Percentiles rank a stretch among this genome's conserved stretches.
These are phyloP conservation scores for Harringtonia lauricola DNA, from an alignment of 2,329 filamentous ascomycete species.

Conservation along the genomic window DNA sequence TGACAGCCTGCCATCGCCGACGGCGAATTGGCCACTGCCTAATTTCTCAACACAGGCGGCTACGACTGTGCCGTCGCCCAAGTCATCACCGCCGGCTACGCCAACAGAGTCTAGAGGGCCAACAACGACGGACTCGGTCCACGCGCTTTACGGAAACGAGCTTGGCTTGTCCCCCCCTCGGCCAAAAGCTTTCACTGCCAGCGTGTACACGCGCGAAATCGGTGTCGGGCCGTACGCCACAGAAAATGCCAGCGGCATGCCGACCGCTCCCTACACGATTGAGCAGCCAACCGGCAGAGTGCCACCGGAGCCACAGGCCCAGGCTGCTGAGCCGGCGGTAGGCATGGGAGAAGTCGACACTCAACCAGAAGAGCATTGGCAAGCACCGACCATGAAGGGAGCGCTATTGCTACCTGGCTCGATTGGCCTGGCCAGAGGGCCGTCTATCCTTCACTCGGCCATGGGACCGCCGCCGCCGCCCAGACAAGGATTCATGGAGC, in stretches of 20 bases:
- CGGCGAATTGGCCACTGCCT: constrained; percentile 13
- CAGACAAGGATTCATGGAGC: not conserved
- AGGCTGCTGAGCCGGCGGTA: no score
- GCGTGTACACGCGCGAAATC: constrained; percentile 13
- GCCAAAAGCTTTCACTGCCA: constrained; percentile 9
- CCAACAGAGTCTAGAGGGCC: no score
- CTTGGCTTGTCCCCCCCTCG: not conserved
- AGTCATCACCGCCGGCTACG: not conserved
- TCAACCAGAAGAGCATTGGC: no score
- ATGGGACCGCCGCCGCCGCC: not conserved
- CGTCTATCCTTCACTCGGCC: constrained; percentile 15
- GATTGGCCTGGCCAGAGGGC: constrained; percentile 23
- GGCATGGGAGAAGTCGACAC: no score
- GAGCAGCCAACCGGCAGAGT: not conserved
- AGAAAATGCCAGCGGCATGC: not conserved
- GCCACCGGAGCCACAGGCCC: not conserved
- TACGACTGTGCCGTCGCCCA: not conserved
- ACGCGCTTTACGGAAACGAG: no score
- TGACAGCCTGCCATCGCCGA: constrained; percentile 5
- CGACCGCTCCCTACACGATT: not conserved
- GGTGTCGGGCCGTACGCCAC: constrained; percentile 11
- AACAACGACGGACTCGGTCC: no score
- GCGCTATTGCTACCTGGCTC: constrained; percentile 10
- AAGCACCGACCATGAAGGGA: no score
- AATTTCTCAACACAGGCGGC: not conserved